Conservation (phyloP, 1,139 yeast species). For the Geotrichum siamense region DNA sequence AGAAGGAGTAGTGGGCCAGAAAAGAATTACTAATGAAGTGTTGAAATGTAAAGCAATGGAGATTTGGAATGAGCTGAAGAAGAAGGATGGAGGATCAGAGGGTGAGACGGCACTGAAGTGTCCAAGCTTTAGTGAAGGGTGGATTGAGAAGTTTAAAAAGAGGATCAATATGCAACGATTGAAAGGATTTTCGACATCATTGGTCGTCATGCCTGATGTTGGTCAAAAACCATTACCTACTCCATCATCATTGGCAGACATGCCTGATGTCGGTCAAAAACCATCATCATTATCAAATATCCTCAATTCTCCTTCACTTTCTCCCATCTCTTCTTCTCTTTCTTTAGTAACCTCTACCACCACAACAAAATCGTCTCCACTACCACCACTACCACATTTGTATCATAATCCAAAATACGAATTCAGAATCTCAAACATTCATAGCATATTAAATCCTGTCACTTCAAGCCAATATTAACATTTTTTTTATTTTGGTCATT, state of each 20-base stretch:
- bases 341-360: background rate
- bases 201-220: too few species aligned
- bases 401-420: too few species aligned
- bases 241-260: background rate
- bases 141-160: constrained; percentile 15
- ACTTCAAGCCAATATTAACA: background rate
- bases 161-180: constrained; percentile 9
- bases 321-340: too few species aligned
- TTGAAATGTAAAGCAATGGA: constrained; percentile 8
- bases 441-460: background rate
- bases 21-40: constrained; percentile 10
- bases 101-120: background rate
- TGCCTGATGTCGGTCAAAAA: too few species aligned
- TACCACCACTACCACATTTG: background rate
- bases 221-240: too few species aligned
- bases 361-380: background rate
- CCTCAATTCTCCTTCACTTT: background rate
- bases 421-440: background rate
- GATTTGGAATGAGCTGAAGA: constrained; percentile 6
- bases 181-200: background rate
- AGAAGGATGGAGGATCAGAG: background rate
- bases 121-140: constrained; percentile 13
- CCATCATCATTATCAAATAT: background rate
- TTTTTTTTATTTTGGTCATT: background rate
- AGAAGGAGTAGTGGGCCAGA: background rate